A percentile compares a stretch with the other conserved stretches of the same genome.
Conservation (phyloP, 1,284 basidiomycete genomes). For the Irpex rosettiformis region DNA sequence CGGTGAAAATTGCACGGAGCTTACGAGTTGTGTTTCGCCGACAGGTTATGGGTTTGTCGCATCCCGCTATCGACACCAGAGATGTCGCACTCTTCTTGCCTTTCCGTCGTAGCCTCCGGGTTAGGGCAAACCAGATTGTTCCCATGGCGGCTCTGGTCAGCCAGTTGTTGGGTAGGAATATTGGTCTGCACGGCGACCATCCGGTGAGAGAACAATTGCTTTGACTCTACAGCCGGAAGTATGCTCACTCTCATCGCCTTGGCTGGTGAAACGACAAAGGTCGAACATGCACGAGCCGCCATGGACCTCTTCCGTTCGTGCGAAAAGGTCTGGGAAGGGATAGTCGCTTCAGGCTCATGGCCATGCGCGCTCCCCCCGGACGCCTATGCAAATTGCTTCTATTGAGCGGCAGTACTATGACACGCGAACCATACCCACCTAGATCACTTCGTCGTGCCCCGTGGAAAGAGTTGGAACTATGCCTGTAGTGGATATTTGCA, state of each 20-base stretch:
- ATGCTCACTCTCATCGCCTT: neutral
- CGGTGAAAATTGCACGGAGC: neutral
- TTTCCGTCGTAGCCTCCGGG: constrained; percentile 44
- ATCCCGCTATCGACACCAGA: constrained; percentile 51
- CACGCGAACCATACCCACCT: neutral
- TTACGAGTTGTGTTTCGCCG: neutral
- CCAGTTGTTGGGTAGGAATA: constrained; percentile 47
- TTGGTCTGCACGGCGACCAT: constrained; percentile 46
- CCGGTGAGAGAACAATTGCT: constrained; percentile 36
- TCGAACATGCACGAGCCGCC: constrained; percentile 49
- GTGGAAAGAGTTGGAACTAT: neutral
- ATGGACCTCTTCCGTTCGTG: constrained; percentile 56
- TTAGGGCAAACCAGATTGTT: constrained; percentile 32
- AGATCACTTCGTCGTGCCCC: neutral
- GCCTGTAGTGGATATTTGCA: neutral
- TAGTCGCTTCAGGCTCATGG: constrained; percentile 46
- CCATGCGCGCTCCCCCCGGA: constrained; percentile 44
- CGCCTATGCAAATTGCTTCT: constrained; percentile 30
- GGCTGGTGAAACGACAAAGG: constrained; percentile 28
- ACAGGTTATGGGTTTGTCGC: constrained; percentile 50
- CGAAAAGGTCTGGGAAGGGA: constrained; percentile 47
- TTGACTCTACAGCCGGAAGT: neutral
- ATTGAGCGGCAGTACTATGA: constrained; percentile 17
- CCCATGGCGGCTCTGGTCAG: constrained; percentile 44
- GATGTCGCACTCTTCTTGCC: constrained; percentile 56